Conservation (phyloP, 805 yeast species). For the Candida morakotiae region DNA sequence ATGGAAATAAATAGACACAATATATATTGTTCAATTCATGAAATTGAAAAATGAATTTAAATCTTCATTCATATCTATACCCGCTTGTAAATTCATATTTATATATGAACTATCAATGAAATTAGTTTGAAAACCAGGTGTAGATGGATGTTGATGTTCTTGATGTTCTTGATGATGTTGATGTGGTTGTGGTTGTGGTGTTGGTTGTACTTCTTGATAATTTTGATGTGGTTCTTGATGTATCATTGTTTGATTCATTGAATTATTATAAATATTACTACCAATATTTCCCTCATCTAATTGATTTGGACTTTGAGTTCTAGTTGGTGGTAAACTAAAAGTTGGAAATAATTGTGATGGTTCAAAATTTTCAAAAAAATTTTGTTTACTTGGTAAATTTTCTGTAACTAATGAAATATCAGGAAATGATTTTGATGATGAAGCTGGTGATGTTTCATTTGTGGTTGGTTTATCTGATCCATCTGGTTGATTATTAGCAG, state of each 20-base stretch:
- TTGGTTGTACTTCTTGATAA: background rate
- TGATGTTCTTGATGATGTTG: constrained; percentile 1
- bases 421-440: constrained; percentile 39
- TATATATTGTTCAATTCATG: constrained; percentile 4
- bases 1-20: constrained; percentile 7
- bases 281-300: constrained; percentile 7
- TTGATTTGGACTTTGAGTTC: constrained; percentile 32
- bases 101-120: constrained; percentile 39
- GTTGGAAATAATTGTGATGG: constrained; percentile 55
- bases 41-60: constrained; percentile 28
- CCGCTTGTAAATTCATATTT: constrained; percentile 40
- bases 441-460: constrained; percentile 30
- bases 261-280: constrained; percentile 8
- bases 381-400: constrained; percentile 42
- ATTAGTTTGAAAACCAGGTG: constrained; percentile 31
- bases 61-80: constrained; percentile 23
- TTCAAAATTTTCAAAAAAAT: constrained; percentile 49
- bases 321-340: constrained; percentile 31
- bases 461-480: constrained; percentile 3
- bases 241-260: constrained; percentile 2
- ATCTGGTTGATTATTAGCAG: constrained; percentile 4
- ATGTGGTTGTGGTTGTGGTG: constrained; percentile 1
- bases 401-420: constrained; percentile 55
- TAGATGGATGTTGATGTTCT: constrained; percentile 11
- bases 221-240: background rate